Percentiles rank a stretch among this genome's conserved stretches.
These are phyloP conservation scores for Cladophialophora exuberans DNA, from an alignment of 2,329 filamentous ascomycete genomes.

Conservation along the genomic window DNA sequence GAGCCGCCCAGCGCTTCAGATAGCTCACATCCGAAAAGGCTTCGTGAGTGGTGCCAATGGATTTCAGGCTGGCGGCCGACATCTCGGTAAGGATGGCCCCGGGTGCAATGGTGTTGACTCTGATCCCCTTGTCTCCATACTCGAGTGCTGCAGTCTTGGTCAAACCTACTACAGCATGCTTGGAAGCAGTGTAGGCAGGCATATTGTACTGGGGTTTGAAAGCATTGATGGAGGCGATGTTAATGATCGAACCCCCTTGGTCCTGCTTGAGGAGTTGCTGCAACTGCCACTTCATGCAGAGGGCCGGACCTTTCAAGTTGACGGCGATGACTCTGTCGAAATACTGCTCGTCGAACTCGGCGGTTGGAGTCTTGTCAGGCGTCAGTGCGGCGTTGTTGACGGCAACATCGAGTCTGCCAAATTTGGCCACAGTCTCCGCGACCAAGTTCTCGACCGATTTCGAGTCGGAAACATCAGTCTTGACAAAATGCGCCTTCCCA, in stretches of 20 bases:
- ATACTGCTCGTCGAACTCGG: slow-evolving; percentile 46
- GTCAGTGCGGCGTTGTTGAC: slow-evolving; percentile 15
- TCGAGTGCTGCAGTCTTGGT: slow-evolving; percentile 44
- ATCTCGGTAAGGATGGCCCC: slow-evolving; percentile 8
- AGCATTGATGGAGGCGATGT: slow-evolving; percentile 48
- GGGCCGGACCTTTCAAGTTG: slow-evolving; percentile 45
- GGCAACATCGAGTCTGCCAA: slow-evolving; percentile 25
- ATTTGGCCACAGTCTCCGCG: slow-evolving; percentile 2
- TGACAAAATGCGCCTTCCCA: too few relatives aligned
- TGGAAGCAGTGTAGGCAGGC: slow-evolving; percentile 43
- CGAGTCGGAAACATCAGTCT: slow-evolving; percentile 7
- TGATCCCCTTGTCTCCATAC: slow-evolving; percentile 36
- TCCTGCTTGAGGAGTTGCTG: slow-evolving; percentile 45
- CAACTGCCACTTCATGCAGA: slow-evolving; percentile 45
- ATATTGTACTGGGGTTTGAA: slow-evolving; percentile 34
- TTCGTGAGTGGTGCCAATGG: slow-evolving; percentile 29
- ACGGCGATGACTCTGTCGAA: slow-evolving; percentile 44
- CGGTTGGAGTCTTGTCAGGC: slow-evolving; percentile 33
- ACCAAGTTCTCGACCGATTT: slow-evolving; percentile 7
- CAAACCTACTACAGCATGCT: slow-evolving; percentile 39
- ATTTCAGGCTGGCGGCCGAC: slow-evolving; percentile 20
- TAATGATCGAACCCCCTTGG: slow-evolving; percentile 46
- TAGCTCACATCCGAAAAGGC: slow-evolving; percentile 25
- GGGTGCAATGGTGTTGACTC: slow-evolving; percentile 39
- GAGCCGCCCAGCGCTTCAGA: slow-evolving; percentile 17